Percentiles rank a stretch among this genome's conserved stretches.
These are phyloP conservation scores for Alternaria conjuncta DNA, from an alignment of 2,329 filamentous ascomycete species.

Conservation along the genomic window DNA sequence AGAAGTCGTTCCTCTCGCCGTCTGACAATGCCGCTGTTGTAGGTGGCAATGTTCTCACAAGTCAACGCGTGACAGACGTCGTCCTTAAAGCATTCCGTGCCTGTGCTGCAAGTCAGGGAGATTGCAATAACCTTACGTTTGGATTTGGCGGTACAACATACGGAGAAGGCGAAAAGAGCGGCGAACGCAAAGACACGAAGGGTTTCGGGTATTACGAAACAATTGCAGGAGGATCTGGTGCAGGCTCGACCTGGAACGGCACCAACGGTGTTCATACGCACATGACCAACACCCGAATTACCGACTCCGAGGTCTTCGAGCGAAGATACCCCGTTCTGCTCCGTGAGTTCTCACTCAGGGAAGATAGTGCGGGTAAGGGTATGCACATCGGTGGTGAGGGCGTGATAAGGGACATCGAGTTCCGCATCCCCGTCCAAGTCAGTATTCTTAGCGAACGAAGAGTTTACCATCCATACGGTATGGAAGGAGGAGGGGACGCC, in stretches of 20 bases:
- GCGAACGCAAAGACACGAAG: constrained; percentile 60
- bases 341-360: constrained; percentile 70
- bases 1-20: constrained; percentile 75
- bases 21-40: constrained; percentile 80
- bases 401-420: constrained; percentile 80
- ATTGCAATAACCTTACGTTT: constrained; percentile 86
- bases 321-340: constrained; percentile 77
- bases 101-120: constrained; percentile 79
- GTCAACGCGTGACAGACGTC: constrained; percentile 81
- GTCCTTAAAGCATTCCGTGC: constrained; percentile 81
- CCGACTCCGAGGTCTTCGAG: constrained; percentile 81
- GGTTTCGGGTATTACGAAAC: constrained; percentile 91
- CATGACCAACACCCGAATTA: constrained; percentile 88
- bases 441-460: constrained; percentile 79
- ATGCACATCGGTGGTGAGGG: constrained; percentile 76
- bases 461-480: constrained; percentile 79
- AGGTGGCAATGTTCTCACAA: constrained; percentile 80
- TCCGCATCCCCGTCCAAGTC: constrained; percentile 77
- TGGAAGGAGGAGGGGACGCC: constrained; percentile 82
- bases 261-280: constrained; percentile 80
- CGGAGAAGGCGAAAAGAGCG: constrained; percentile 10
- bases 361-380: constrained; percentile 69
- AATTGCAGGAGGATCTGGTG: constrained; percentile 78
- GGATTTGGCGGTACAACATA: constrained; percentile 69
- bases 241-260: constrained; percentile 75